These are phyloP conservation scores for Deinandra increscens DNA, from an alignment of 129 eudicot species.

Conservation along the genomic window DNA sequence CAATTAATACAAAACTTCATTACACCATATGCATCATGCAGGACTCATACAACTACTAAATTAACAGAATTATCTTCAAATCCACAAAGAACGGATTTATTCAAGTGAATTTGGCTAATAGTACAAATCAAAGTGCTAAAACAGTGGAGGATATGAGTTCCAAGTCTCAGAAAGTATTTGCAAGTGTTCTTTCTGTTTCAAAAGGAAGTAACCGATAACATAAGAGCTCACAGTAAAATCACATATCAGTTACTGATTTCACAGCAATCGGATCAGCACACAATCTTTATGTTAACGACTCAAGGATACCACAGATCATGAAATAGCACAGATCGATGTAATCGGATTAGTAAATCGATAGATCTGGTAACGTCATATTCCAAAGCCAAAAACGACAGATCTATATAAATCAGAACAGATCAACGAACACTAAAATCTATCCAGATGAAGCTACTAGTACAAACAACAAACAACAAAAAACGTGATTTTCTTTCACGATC, in stretches of 20 bases:
- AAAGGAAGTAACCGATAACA: background rate
- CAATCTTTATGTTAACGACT: background rate
- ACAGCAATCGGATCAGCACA: constrained; percentile 7
- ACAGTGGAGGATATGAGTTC: background rate
- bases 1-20: background rate
- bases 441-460: background rate
- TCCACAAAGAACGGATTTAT: background rate
- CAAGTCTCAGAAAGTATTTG: background rate
- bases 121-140: background rate
- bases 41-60: constrained; percentile 5
- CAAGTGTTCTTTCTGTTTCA: background rate
- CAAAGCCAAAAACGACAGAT: constrained; percentile 26
- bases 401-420: constrained; percentile 28
- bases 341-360: background rate
- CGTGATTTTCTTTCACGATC: background rate
- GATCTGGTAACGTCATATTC: constrained; percentile 17
- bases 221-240: background rate
- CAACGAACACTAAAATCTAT: constrained; percentile 9
- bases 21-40: background rate
- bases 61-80: background rate
- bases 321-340: constrained; percentile 28
- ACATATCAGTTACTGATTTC: background rate
- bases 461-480: background rate
- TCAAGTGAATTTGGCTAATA: background rate
- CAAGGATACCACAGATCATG: constrained; percentile 20